phyloP scores from a whole-genome alignment of 1,139 yeast genomes.

The Hansenula sp. region DNA sequence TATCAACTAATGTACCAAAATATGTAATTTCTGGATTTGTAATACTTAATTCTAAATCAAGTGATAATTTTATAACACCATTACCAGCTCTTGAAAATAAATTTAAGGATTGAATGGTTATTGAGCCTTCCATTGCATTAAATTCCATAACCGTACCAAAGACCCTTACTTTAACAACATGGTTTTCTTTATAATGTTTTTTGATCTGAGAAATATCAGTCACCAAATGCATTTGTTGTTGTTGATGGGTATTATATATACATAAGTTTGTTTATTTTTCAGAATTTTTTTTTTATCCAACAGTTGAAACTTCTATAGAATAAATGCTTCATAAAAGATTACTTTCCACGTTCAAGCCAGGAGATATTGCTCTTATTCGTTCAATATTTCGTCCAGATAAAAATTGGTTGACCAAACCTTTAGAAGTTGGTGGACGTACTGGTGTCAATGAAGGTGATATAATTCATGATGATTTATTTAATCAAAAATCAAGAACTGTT shows the following conservation, averaged over 20 bases:
- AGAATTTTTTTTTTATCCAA: neutral
- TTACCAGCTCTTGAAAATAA: constrained; percentile 5
- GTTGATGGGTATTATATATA: neutral
- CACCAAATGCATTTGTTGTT: constrained; percentile 10
- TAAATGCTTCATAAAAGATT: constrained; percentile 4
- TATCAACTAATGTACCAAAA: constrained; percentile 17
- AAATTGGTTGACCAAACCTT: constrained; percentile 22
- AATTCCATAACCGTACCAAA: constrained; percentile 25
- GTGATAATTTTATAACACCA: neutral
- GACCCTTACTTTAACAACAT: constrained; percentile 22
- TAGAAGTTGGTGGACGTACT: constrained; percentile 13
- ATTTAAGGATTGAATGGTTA: constrained; percentile 11
- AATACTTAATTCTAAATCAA: neutral
- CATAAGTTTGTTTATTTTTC: neutral
- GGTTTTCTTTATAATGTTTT: constrained; percentile 8
- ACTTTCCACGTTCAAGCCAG: constrained; percentile 11
- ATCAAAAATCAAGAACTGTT: constrained; percentile 15
- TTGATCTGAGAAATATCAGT: constrained; percentile 9
- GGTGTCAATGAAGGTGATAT: constrained; percentile 26
- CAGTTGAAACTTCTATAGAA: neutral
- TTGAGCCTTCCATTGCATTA: constrained; percentile 15
- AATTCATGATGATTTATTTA: constrained; percentile 32
- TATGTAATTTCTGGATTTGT: constrained; percentile 15
- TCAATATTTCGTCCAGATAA: constrained; percentile 17
- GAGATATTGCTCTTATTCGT: constrained; percentile 18